Percentiles rank a stretch among this genome's conserved stretches.
These are phyloP conservation scores for Beauveria sp. DNA, from an alignment of 2,329 filamentous ascomycete genomes.

Conservation along the genomic window DNA sequence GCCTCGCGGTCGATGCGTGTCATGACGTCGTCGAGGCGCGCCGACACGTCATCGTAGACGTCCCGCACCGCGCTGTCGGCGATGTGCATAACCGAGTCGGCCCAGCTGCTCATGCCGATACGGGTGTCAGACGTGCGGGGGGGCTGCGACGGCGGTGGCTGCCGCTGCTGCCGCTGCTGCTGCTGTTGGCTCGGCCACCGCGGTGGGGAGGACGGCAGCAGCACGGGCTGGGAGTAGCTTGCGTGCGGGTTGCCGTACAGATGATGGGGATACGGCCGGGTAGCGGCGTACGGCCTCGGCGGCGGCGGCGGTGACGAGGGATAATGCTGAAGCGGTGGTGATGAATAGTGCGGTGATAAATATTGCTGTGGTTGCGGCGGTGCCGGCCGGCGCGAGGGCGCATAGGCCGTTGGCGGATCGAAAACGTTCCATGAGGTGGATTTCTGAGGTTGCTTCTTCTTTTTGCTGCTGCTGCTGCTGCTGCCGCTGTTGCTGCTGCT, in stretches of 20 bases:
- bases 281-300: not conserved
- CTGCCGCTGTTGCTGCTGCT: not conserved
- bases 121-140: conserved; percentile 10
- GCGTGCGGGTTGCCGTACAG: not conserved
- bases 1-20: conserved; percentile 63
- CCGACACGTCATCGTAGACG: conserved; percentile 36
- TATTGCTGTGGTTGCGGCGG: conserved; percentile 8
- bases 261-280: conserved; percentile 1
- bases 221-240: not conserved
- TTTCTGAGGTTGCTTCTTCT: not conserved
- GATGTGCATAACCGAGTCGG: conserved; percentile 35
- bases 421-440: conserved; percentile 1
- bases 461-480: not conserved
- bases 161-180: not conserved
- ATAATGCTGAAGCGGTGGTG: not conserved
- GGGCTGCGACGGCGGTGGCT: conserved; percentile 10
- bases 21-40: conserved; percentile 57
- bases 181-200: not conserved
- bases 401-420: conserved; percentile 12
- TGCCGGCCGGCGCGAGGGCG: not conserved
- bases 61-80: conserved; percentile 30
- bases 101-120: conserved; percentile 25
- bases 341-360: not conserved
- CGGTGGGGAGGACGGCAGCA: not conserved
- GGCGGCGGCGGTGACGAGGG: not conserved